Evolutionary conservation across 345 rosid species (phyloP).

Genomic region (Arabidopsis suecica): DNA sequence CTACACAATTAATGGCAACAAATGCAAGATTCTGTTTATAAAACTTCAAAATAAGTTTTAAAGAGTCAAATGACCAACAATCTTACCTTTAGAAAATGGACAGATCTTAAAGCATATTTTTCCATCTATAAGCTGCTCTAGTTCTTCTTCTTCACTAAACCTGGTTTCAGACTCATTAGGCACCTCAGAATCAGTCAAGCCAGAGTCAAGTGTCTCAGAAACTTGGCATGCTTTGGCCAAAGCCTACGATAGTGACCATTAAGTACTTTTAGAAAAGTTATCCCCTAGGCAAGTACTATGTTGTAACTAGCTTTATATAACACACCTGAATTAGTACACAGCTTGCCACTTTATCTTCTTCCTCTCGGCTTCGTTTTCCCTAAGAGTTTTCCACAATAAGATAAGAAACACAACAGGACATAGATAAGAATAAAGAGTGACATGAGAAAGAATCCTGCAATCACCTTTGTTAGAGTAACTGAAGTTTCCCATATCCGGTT

Average conservation of each 20-base stretch:
- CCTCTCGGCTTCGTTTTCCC: slow-evolving; percentile 74
- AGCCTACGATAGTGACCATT: no score
- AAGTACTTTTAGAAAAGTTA: no score
- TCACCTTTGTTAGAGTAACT: slow-evolving; percentile 76
- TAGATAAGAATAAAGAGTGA: neutral
- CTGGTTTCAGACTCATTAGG: slow-evolving; percentile 54
- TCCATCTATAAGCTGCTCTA: slow-evolving; percentile 72
- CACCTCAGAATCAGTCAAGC: slow-evolving; percentile 66
- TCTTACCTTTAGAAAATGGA: slow-evolving; percentile 67
- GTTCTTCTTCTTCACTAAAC: slow-evolving; percentile 73
- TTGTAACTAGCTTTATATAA: slow-evolving; percentile 8
- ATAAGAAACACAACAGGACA: neutral
- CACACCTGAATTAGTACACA: slow-evolving; percentile 68
- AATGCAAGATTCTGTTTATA: slow-evolving; percentile 1
- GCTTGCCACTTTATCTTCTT: slow-evolving; percentile 84
- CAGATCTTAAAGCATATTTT: slow-evolving; percentile 74
- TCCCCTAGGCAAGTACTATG: neutral
- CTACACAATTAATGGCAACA: slow-evolving; percentile 32
- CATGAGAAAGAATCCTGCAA: neutral
- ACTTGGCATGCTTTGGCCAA: slow-evolving; percentile 82
- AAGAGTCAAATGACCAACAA: slow-evolving; percentile 40
- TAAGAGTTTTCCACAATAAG: slow-evolving; percentile 29
- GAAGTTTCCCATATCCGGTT: slow-evolving; percentile 60
- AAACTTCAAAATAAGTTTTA: neutral
- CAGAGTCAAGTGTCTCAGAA: slow-evolving; percentile 52